Base-by-base conservation (phyloP, 768 basidiomycete genomes). In the Russula foetens region DNA sequence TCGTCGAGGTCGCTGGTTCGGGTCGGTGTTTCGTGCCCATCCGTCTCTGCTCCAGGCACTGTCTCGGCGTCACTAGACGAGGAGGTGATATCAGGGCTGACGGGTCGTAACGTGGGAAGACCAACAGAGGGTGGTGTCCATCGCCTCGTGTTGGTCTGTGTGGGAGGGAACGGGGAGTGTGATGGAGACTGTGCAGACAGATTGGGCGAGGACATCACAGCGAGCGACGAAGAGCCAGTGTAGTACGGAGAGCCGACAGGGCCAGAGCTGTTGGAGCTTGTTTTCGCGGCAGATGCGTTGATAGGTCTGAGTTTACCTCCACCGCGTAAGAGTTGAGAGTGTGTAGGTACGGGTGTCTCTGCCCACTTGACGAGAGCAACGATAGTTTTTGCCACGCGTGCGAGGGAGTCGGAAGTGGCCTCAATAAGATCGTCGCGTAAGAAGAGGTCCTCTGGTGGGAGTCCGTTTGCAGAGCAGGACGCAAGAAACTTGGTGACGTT, bases 401-500 rank as follows among this genome's bases (percentile, higher is more conserved):
- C 83, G 26, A 90, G 76, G 12, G 80, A 77, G 62, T 88, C 84
- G 43, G 79, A 73, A 12, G 80, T 79, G 28, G 75, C 78, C 67
- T 85, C 81, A 24, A 82, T 79, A 50, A 91, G 76, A 69, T 90
- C 88, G 67, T 88, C 85, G 4, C 78, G 77, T 46, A 79, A 77
- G 69, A 91, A 89, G 45, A 88, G 71, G 59, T 86, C 86, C 56
- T 84, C 82, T 26, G 79, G 72, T 41, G 78, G 69, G 26, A 91
- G 72, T 4, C 86, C 87, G 65, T 84, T 81, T 43, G 82, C 80
- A 28, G 86, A 79, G 63, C 86, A 90, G 1, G 86, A 83, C 3
- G 87, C 86, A 33, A 91, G 77, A 69, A 92, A 93, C 71, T 83
- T 86, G 41, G 87, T 84, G 24, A 88, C 77, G 68, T 94, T 94